Conservation (phyloP, 257 asterid genomes). For the Gardenia jasminoides region DNA sequence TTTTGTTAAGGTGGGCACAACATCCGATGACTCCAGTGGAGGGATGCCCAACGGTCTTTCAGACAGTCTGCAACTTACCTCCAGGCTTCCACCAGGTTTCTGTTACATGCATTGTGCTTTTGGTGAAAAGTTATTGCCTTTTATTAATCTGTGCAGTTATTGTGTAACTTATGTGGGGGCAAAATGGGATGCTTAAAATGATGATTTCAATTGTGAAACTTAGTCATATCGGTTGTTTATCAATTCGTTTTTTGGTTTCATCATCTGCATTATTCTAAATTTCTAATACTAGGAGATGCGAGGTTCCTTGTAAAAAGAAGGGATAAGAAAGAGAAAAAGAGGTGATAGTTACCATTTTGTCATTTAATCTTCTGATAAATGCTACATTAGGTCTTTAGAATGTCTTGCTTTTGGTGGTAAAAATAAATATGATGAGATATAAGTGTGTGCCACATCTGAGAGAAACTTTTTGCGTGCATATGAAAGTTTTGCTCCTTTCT, state of each 20-base stretch:
- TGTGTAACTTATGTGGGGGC: background rate
- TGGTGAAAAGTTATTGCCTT: slow-evolving; percentile 11
- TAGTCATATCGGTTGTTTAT: background rate
- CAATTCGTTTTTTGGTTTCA: background rate
- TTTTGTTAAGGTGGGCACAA: slow-evolving; percentile 64
- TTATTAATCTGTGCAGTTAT: background rate
- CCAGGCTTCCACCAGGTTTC: slow-evolving; percentile 82
- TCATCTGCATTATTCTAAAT: background rate
- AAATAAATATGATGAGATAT: too few species aligned
- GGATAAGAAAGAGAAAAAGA: background rate
- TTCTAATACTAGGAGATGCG: background rate
- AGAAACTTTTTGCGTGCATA: background rate
- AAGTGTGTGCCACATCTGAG: background rate
- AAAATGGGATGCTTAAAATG: too few species aligned
- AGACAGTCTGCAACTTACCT: slow-evolving; percentile 69
- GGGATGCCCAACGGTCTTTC: slow-evolving; percentile 84
- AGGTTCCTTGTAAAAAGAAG: background rate
- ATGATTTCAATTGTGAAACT: background rate
- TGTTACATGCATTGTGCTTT: slow-evolving; percentile 9
- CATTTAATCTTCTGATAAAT: background rate
- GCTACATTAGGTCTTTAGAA: background rate
- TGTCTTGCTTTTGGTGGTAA: background rate
- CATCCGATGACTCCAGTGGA: slow-evolving; percentile 87
- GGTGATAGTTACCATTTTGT: background rate
- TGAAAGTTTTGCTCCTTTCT: background rate